Evolutionary conservation across 805 yeast species (phyloP), one percentile per base, ranked within the genome.

Genomic region (Starmerella etchellsii): DNA sequence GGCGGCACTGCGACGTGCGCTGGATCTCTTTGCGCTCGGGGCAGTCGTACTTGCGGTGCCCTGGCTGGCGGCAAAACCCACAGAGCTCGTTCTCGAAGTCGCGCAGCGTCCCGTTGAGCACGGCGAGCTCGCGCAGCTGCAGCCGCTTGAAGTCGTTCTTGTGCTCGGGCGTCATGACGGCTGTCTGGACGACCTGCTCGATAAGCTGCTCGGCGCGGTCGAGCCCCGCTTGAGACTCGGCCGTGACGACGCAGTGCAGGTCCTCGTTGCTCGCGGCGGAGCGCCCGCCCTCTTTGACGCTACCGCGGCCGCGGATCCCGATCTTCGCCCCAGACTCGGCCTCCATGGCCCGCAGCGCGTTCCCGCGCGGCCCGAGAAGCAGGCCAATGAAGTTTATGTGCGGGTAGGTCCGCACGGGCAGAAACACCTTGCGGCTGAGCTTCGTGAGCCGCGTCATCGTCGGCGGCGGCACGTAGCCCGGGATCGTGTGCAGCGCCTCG

Each of bases 341-440:
- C 56, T 88, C 94, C 60, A 93, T 63, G 51, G 74, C 73, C 45
- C 81, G 73, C 52, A 88, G 62, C 0, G 95, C 88, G 52, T 81
- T 79, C 20, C 97, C 99, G 66, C 99, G 76, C 25, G 99, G 98
- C 0, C 99, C 99, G 37, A 91, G 61, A 18, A 91, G 62, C 39
- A 81, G 67, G 0, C 99, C 99, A 39, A 91, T 81, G 56, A 88
- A 88, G 61, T 91, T 91, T 51, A 91, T 78, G 37, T 80, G 88
- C 0, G 97, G 96, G 62, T 84, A 78, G 44, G 83, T 88, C 30
- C 76, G 71, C 3, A 74, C 81, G 1, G 97, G 97, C 13, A 91
- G 71, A 57, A 73, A 87, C 37, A 83, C 69, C 62, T 87, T 91
- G 52, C 87, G 95, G 34, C 70, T 68, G 5, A 84, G 76, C 51